These are phyloP conservation scores for Eucalyptus polyanthemos DNA, from an alignment of 345 rosid species.

Conservation along the genomic window DNA sequence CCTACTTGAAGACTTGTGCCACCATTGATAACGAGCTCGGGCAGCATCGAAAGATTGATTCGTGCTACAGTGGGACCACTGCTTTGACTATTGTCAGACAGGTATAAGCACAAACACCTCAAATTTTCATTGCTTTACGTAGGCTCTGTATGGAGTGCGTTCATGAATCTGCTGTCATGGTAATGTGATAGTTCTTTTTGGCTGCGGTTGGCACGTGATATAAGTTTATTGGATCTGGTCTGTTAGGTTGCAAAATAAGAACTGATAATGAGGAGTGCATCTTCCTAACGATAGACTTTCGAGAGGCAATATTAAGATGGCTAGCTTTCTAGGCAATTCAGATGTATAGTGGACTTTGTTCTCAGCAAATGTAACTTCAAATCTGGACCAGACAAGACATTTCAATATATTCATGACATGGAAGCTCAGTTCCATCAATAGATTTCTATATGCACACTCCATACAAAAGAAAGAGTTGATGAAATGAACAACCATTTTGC, in stretches of 20 bases:
- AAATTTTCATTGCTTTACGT: background rate
- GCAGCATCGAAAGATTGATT: slow-evolving; percentile 54
- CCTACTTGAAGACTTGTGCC: slow-evolving; percentile 69
- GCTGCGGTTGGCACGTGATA: background rate
- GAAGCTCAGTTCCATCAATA: background rate
- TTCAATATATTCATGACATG: background rate
- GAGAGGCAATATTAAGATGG: background rate
- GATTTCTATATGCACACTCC: background rate
- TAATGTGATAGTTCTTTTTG: background rate
- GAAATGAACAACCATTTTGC: background rate
- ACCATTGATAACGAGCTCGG: slow-evolving; percentile 68
- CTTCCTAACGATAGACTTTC: background rate
- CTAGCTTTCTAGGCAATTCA: background rate
- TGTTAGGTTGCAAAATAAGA: background rate
- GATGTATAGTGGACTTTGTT: background rate
- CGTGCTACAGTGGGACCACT: slow-evolving; percentile 80
- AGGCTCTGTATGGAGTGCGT: background rate
- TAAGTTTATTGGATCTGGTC: background rate
- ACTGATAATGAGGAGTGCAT: background rate
- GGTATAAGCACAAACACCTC: slow-evolving; percentile 14
- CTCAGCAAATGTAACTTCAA: background rate
- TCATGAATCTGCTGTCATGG: background rate
- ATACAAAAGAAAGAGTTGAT: background rate
- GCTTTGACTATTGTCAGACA: slow-evolving; percentile 79
- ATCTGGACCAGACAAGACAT: background rate